Evolutionary conservation across 306 rosid species (phyloP).

Genomic region (Cicer pinnatifidum): DNA sequence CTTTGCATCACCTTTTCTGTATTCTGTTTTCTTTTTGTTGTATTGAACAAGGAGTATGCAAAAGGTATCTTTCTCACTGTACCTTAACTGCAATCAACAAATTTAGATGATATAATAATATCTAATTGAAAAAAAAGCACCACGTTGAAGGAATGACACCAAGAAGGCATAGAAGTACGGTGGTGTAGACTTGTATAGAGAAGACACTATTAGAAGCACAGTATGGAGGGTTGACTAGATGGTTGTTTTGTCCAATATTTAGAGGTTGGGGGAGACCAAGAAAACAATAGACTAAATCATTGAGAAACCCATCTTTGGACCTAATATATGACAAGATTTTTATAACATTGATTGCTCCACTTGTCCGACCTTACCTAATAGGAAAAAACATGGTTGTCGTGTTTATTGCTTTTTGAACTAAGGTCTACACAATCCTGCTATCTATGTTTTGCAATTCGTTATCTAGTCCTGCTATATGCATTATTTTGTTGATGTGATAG

Average conservation of each 20-base stretch:
- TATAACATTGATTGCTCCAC: neutral
- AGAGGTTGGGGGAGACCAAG: neutral
- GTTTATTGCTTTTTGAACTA: conserved; percentile 1
- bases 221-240: neutral
- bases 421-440: neutral
- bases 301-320: neutral
- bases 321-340: neutral
- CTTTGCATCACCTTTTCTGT: conserved; percentile 20
- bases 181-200: neutral
- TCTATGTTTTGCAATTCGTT: neutral
- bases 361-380: neutral
- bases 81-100: conserved; percentile 14
- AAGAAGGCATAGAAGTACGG: neutral
- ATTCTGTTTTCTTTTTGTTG: conserved; percentile 24
- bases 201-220: neutral
- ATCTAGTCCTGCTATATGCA: conserved; percentile 13
- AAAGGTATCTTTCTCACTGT: conserved; percentile 21
- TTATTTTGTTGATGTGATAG: conserved; percentile 20
- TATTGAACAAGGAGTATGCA: neutral
- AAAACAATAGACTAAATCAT: neutral
- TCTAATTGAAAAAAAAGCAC: conserved; percentile 6
- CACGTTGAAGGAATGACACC: conserved; percentile 12
- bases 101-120: conserved; percentile 11
- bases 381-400: neutral
- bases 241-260: neutral